A percentile compares a stretch with the other conserved stretches of the same genome.
Conservation (phyloP, 176 grass and related monocot species). For the Avena atlantica region DNA sequence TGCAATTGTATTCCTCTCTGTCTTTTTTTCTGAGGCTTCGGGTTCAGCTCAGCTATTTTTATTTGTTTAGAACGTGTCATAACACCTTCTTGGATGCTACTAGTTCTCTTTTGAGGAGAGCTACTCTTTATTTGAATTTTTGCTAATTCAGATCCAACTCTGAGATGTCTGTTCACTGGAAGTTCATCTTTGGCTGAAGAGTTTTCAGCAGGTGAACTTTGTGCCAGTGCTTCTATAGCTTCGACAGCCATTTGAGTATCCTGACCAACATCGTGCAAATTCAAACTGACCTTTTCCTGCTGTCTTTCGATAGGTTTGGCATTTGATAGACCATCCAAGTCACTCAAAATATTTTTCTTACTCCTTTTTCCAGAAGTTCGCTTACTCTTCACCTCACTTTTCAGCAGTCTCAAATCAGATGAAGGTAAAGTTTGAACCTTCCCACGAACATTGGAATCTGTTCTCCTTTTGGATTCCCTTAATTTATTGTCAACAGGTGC, state of each 20-base stretch:
- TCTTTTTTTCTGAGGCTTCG: slow-evolving; percentile 31
- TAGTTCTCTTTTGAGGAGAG: slow-evolving; percentile 44
- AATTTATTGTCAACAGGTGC: slow-evolving; percentile 14
- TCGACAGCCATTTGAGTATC: slow-evolving; percentile 89
- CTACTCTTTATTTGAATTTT: slow-evolving; percentile 36
- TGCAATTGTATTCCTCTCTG: slow-evolving; percentile 15
- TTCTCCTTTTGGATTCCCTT: slow-evolving; percentile 1
- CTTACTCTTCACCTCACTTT: slow-evolving; percentile 51
- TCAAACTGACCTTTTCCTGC: slow-evolving; percentile 41
- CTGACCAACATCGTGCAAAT: slow-evolving; percentile 58
- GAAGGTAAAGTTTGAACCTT: slow-evolving; percentile 47
- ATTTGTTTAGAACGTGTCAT: slow-evolving; percentile 52
- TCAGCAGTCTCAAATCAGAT: slow-evolving; percentile 56
- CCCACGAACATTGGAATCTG: slow-evolving; percentile 10
- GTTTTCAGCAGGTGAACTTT: slow-evolving; percentile 58
- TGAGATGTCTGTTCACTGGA: slow-evolving; percentile 30
- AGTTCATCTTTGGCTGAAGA: slow-evolving; percentile 41
- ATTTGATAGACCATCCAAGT: slow-evolving; percentile 55
- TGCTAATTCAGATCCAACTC: slow-evolving; percentile 18
- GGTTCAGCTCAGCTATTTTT: slow-evolving; percentile 35
- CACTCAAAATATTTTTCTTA: slow-evolving; percentile 69
- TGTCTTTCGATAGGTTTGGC: slow-evolving; percentile 47
- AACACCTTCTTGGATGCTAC: slow-evolving; percentile 38
- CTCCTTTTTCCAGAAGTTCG: slow-evolving; percentile 48
- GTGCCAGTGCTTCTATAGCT: slow-evolving; percentile 72